A percentile compares a stretch with the other conserved stretches of the same genome.
Conservation (phyloP, 1,284 basidiomycete genomes). For the Vanrija sp. region DNA sequence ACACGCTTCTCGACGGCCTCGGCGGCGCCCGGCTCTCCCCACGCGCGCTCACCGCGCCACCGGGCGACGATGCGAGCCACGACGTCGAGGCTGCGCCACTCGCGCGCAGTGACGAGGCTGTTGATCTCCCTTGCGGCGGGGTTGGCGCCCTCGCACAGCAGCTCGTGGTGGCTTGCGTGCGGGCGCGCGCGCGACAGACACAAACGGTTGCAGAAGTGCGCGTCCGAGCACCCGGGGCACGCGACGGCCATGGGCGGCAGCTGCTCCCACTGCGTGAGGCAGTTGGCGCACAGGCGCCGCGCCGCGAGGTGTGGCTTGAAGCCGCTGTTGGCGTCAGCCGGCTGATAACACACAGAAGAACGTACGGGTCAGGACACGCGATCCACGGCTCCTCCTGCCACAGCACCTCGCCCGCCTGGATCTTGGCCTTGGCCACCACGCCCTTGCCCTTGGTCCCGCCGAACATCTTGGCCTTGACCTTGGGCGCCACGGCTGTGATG, state of each 20-base stretch:
- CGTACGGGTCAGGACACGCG: constrained; percentile 43
- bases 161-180: constrained; percentile 58
- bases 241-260: constrained; percentile 24
- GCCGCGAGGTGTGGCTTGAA: constrained; percentile 21
- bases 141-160: constrained; percentile 72
- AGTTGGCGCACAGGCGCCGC: constrained; percentile 36
- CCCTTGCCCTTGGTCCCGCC: constrained; percentile 74
- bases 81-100: constrained; percentile 74
- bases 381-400: constrained; percentile 67
- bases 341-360: neutral
- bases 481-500: constrained; percentile 59
- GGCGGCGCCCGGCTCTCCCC: constrained; percentile 47
- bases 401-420: constrained; percentile 66
- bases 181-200: constrained; percentile 59
- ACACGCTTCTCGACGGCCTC: constrained; percentile 29
- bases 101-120: constrained; percentile 57
- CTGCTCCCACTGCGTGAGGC: constrained; percentile 29
- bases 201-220: constrained; percentile 72
- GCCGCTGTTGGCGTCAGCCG: constrained; percentile 12
- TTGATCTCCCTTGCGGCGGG: constrained; percentile 62
- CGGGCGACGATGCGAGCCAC: constrained; percentile 63
- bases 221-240: constrained; percentile 47
- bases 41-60: constrained; percentile 59
- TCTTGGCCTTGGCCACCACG: constrained; percentile 64
- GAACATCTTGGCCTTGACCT: constrained; percentile 67